Evolutionary conservation across 805 yeast genomes (phyloP).

Genomic region (Candida dajiaensis): DNA sequence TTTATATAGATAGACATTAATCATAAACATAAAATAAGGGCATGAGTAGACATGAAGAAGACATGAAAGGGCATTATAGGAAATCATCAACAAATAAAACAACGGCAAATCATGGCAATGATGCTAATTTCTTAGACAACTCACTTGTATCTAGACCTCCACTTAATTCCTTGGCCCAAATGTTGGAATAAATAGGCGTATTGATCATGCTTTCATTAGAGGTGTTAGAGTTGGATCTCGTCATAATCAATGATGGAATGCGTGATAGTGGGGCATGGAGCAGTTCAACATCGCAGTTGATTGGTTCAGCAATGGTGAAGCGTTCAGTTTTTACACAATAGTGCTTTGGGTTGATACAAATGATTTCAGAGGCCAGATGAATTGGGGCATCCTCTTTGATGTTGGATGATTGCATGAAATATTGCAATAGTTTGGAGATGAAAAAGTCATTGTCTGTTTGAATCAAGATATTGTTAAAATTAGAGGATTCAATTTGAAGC

Average conservation of each 20-base stretch:
- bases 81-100: too few relatives aligned
- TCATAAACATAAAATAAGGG: background rate
- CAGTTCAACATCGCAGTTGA: background rate
- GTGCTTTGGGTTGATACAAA: conserved; percentile 19
- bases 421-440: conserved; percentile 18
- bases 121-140: conserved; percentile 14
- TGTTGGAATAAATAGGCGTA: conserved; percentile 6
- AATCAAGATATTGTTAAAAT: conserved; percentile 11
- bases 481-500: conserved; percentile 14
- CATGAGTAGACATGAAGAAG: background rate
- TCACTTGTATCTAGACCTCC: conserved; percentile 17
- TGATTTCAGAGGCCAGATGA: conserved; percentile 11
- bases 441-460: conserved; percentile 18
- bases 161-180: conserved; percentile 13
- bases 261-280: background rate
- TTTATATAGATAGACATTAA: background rate
- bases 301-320: conserved; percentile 12
- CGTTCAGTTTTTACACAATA: conserved; percentile 17
- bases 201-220: conserved; percentile 4
- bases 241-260: conserved; percentile 15
- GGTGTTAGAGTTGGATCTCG: conserved; percentile 18
- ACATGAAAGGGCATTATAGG: background rate
- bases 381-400: conserved; percentile 4
- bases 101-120: conserved; percentile 6
- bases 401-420: conserved; percentile 10